These are phyloP conservation scores for Fereydounia khargensis DNA, from an alignment of 1,284 basidiomycete species.

Conservation along the genomic window DNA sequence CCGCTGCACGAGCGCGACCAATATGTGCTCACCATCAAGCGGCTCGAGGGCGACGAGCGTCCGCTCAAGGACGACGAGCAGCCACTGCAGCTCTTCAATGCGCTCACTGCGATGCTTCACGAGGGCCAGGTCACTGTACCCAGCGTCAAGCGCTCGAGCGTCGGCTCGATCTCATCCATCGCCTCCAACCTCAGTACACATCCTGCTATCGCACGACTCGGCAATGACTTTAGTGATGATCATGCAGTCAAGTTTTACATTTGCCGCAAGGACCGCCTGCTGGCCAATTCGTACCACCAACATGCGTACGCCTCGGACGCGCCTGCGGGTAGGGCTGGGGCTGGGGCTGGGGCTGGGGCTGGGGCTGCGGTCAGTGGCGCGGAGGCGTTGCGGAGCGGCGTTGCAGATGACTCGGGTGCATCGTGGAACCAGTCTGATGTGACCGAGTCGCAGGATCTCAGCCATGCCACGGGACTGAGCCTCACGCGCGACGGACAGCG, in stretches of 20 bases:
- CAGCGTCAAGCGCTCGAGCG: slow-evolving; percentile 79
- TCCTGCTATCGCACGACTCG: slow-evolving; percentile 84
- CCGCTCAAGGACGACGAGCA: slow-evolving; percentile 70
- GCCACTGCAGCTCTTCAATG: slow-evolving; percentile 82
- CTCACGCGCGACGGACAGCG: slow-evolving; percentile 15
- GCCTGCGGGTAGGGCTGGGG: too few relatives aligned
- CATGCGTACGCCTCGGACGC: background rate
- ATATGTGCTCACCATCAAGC: slow-evolving; percentile 88
- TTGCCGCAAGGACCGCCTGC: slow-evolving; percentile 60
- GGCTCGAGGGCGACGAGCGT: slow-evolving; percentile 77
- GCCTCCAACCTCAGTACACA: slow-evolving; percentile 86
- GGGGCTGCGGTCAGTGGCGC: too few relatives aligned
- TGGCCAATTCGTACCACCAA: too few relatives aligned
- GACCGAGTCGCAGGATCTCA: slow-evolving; percentile 22
- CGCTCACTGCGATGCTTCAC: slow-evolving; percentile 65
- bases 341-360: too few relatives aligned
- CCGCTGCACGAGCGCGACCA: slow-evolving; percentile 61
- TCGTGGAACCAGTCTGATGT: slow-evolving; percentile 18
- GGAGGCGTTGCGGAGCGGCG: slow-evolving; percentile 10
- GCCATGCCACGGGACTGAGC: slow-evolving; percentile 21
- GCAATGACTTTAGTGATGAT: slow-evolving; percentile 94
- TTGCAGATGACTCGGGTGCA: slow-evolving; percentile 2
- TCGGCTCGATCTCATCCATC: slow-evolving; percentile 88
- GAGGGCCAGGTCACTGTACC: slow-evolving; percentile 63
- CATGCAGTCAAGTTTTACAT: slow-evolving; percentile 94